Base-by-base conservation (phyloP, 805 yeast genomes). In the Ogataea philodendri region DNA sequence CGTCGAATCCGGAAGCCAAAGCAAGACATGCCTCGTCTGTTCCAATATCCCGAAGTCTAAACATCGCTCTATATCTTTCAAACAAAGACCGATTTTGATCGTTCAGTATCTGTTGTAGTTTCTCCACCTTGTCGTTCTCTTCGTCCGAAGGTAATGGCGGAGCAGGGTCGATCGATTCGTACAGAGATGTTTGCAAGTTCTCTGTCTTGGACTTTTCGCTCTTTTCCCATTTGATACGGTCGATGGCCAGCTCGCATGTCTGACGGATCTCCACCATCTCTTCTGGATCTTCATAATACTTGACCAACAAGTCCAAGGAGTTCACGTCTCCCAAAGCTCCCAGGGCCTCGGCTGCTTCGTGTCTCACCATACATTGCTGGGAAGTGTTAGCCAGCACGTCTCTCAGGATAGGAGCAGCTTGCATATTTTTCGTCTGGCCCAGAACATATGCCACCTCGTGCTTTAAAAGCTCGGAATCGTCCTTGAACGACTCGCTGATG, bases 291-390 rank as follows among this genome's bases (percentile, higher is more conserved):
- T 81, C 73, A 50, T 63, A 70, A 61, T 81, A 87, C 35, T 78
- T 66, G 44, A 74, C 64, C 49, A 93, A 73, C 30, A 88, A 58
- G 1, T 68, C 74, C 37, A 93, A 60, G 9, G 95, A 83, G 5
- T 75, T 81, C 25, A 64, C 61, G 60, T 88, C 95, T 30, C 95
- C 95, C 34, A 93, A 69, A 27, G 98, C 98, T 44, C 98, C 99
- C 37, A 93, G 70, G 26, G 97, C 98, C 65, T 93, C 99, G 6
- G 98, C 98, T 11, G 98, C 98, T 63, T 93, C 99, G 62, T 93
- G 99, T 62, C 99, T 83, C 22, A 93, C 99, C 97, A 93, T 93
- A 42, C 84, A 70, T 57, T 84, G 93, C 67, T 90, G 97, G 10
- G 67, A 48, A 15, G 58, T 54, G 59, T 81, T 79, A 31, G 65